Evolutionary conservation across 2,329 filamentous ascomycete genomes (phyloP), one percentile per base, ranked within the genome.

Genomic region (Aspergillus aculeatus): DNA sequence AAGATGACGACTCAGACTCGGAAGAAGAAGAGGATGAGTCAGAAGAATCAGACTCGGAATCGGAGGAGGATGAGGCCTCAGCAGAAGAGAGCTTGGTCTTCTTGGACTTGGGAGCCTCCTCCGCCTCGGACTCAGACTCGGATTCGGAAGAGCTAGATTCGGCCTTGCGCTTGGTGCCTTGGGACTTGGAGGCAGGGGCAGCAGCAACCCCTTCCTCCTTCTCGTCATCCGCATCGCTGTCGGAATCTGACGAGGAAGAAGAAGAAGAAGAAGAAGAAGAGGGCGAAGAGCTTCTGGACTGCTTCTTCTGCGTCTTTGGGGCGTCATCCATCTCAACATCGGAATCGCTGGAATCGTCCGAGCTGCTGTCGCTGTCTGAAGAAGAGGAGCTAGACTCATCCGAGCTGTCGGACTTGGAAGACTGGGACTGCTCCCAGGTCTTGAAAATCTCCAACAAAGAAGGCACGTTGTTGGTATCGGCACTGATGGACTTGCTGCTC

Each of bases 131-230:
- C 2, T 70, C 70, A 0, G 71, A 74, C 5, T 67, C 67, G 3
- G 75, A 76, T 58, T 69, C 71, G 11, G 71, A 73, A 44, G 74
- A 80, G 64, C 73, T 78, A 10, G 75, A 74, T 53, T 76, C 74
- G 7, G 84, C 84, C 77, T 89, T 88, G 59, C 86, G 82, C 75
- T 89, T 88, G 60, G 83, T 69, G 2, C 76, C 76, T 31, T 83
- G 82, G 9, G 68, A 53, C 49, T 73, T 69, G 21, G 69, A 60
- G 19, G 72, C 62, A 35, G 69, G 67, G 19, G 80, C 79, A 4
- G 65, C 56, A 24, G 66, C 61, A 10, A 80, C 78, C 73, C 86
- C 84, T 41, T 84, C 81, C 69, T 82, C 79, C 38, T 79, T 75
- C 64, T 83, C 81, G 59, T 82, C 80, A 59, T 83, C 81, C 7